Base-by-base conservation (phyloP, 2,329 filamentous ascomycete species). In the Ploettnerulaceae sp. region DNA sequence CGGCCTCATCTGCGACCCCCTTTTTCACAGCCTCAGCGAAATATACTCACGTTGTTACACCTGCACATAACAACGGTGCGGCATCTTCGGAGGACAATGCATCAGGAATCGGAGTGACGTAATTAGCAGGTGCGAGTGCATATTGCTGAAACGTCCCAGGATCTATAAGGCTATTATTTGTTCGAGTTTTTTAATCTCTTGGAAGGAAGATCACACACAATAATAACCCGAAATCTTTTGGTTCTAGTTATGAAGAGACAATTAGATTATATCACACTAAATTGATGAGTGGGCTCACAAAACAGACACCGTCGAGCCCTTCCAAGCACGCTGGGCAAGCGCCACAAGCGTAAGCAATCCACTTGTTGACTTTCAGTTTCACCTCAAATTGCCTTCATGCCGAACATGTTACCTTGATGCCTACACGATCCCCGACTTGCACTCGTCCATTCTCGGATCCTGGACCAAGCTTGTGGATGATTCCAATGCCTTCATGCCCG, bases 71-170 rank as follows among this genome's bases (percentile, higher is more conserved):
- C 68, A 86, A 73, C 1, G 81, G 82, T 1, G 82, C 82, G 0
- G 82, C 82, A 18, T 71, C 70, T 40, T 76, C 80, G 7, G 76
- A 79, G 32, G 71, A 64, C 14, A 86, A 65, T 3, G 63, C 66
- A 4, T 82, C 80, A 2, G 82, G 82, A 55, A 86, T 84, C 2
- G 80, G 80, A 0, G 82, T 86, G 2, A 85, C 82, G 61, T 86
- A 86, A 65, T 76, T 74, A 3, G 81, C 81, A 7, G 79, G 78
- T 0, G 73, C 75, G 12, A 83, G 61, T 14, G 75, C 75, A 58
- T 85, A 45, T 29, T 49, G 80, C 61, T 86, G 82, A 61, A 86
- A 86, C n/a, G 82, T 86, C 28, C 82, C 82, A 0, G 82, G 82
- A 29, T 58, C 60, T 62, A 25, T 8, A 26, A n/a, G 50, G 28